Evolutionary conservation across 116 monocot species (phyloP), one percentile per base, ranked within the genome.

Genomic region (Papilionanthe hybrid): DNA sequence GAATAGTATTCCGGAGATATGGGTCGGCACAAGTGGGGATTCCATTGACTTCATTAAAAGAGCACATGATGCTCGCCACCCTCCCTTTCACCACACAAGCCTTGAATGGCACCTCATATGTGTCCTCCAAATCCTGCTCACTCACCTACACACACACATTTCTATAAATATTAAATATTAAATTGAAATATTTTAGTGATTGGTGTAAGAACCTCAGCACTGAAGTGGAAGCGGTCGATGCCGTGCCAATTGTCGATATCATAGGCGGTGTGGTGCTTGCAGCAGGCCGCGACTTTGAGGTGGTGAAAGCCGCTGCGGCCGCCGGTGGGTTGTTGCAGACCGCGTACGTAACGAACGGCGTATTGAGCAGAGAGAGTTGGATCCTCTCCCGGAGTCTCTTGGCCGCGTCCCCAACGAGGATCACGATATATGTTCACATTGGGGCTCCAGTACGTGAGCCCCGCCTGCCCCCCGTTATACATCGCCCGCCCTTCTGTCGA

Each of bases 201-300:
- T 2, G 2, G 32, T 32, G 11, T 48, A 5, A 11, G 18, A 79
- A 87, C 90, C 79, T 81, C 12, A 56, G 91, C 91, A 75, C 88
- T 86, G 84, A 91, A 91, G 71, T 86, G 86, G 84, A 81, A 93
- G 8, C 93, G 83, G 4, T 93, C 85, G 23, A 76, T 3, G 55
- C 88, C 90, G 0, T 84, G 75, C 93, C 93, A 93, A 42, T 87
- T 93, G 42, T 93, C 93, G 43, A 93, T 88, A 50, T 93, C 93
- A 65, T 93, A 93, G 23, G 93, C 93, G 7, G 93, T 93, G 80
- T 90, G 90, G 77, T 93, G 93, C 87, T 93, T 93, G 87, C 93
- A 93, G 77, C 90, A 93, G 3, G 93, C 93, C 5, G 93, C 93
- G 25, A 93, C 72, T 82, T 93, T 93, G 37, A 93, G 86, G 22